These are phyloP conservation scores for Melanopsichium pennsylvanicum DNA, from an alignment of 1,284 basidiomycete genomes.

Conservation along the genomic window DNA sequence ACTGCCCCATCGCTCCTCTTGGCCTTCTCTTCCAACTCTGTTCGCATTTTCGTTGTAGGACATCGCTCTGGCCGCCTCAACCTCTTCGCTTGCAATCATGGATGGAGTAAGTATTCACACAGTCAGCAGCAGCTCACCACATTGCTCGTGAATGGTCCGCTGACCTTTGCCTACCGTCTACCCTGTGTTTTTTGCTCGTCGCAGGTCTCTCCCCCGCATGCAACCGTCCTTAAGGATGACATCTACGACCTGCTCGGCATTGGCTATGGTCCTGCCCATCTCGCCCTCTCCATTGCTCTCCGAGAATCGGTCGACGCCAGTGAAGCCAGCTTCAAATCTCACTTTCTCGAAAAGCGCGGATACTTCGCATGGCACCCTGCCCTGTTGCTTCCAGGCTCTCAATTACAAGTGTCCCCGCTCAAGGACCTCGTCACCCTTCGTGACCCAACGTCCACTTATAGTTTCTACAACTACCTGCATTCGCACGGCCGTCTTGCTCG, in stretches of 20 bases:
- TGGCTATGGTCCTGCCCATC: conserved; percentile 62
- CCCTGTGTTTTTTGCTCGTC: neutral
- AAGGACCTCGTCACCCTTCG: conserved; percentile 64
- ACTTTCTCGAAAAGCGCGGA: conserved; percentile 60
- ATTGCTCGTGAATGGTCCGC: neutral
- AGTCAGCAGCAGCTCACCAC: no score
- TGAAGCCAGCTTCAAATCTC: conserved; percentile 43
- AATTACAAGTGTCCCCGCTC: conserved; percentile 64
- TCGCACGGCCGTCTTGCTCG: conserved; percentile 54
- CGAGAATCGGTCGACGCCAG: conserved; percentile 54
- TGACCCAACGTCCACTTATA: conserved; percentile 63
- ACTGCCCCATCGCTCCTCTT: neutral
- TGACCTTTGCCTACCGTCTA: neutral
- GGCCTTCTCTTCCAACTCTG: neutral
- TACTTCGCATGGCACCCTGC: conserved; percentile 64
- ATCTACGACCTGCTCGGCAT: conserved; percentile 61
- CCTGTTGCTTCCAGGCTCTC: conserved; percentile 62
- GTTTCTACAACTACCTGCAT: conserved; percentile 64
- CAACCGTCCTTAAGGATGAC: conserved; percentile 29
- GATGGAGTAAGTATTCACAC: conserved; percentile 31
- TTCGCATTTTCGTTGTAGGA: conserved; percentile 1
- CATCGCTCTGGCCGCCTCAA: conserved; percentile 18
- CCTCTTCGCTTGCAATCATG: conserved; percentile 33
- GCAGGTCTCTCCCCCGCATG: conserved; percentile 24
- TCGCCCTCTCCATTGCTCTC: conserved; percentile 62